Evolutionary conservation across 169 alveolate genomes (phyloP).

Genomic region (Plasmodium falciparum): DNA sequence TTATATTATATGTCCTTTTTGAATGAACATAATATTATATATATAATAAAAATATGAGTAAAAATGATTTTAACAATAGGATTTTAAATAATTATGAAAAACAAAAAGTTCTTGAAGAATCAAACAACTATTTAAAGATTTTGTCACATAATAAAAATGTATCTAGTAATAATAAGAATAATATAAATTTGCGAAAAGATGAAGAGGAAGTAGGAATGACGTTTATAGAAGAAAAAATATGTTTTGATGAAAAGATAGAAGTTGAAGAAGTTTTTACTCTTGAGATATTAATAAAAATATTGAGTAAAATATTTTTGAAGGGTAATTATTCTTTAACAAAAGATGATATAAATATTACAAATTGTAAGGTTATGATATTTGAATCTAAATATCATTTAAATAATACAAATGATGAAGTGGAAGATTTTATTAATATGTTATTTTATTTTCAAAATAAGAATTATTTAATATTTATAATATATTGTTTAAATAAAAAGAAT

Average conservation of each 20-base stretch:
- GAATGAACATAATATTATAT: too few species aligned
- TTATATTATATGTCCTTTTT: too few species aligned
- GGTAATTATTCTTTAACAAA: constrained; percentile 56
- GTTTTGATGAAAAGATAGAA: constrained; percentile 14
- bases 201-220: not conserved
- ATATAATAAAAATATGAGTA: constrained; percentile 7
- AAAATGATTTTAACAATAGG: constrained; percentile 2
- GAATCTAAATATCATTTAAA: constrained; percentile 25
- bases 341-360: constrained; percentile 48
- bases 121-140: constrained; percentile 8
- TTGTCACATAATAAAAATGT: constrained; percentile 1
- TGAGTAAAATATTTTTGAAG: constrained; percentile 49
- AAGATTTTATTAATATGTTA: constrained; percentile 47
- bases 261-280: constrained; percentile 62
- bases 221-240: not conserved
- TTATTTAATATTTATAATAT: constrained; percentile 52
- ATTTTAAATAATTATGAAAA: constrained; percentile 9
- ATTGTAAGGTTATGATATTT: constrained; percentile 53
- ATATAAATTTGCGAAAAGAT: not conserved
- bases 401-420: constrained; percentile 22
- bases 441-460: constrained; percentile 70
- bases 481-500: constrained; percentile 68
- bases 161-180: not conserved
- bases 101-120: constrained; percentile 15
- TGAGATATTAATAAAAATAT: constrained; percentile 57